A percentile compares a stretch with the other conserved stretches of the same genome.
phyloP scores from a whole-genome alignment of 345 rosid genomes.

The Eucalyptus cladocalyx region DNA sequence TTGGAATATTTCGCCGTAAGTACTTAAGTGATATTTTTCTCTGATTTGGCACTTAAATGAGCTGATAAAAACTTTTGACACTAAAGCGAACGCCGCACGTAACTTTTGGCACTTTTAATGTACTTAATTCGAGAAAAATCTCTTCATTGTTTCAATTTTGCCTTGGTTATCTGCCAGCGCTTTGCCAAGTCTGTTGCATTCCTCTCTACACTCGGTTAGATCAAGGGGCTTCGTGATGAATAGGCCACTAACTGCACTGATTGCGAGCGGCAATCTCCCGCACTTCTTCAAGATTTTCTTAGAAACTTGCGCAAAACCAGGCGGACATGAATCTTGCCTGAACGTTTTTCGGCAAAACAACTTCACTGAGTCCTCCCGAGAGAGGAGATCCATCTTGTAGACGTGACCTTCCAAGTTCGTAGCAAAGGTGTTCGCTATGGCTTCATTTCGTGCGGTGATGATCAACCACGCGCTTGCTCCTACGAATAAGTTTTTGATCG shows the following conservation, averaged over 20 bases:
- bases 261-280: neutral
- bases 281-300: slow-evolving; percentile 12
- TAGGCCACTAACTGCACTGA: slow-evolving; percentile 1
- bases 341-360: slow-evolving; percentile 21
- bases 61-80: slow-evolving; percentile 7
- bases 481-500: too few relatives aligned
- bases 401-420: slow-evolving; percentile 6
- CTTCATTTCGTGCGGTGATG: too few relatives aligned
- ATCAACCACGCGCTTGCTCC: too few relatives aligned
- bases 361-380: slow-evolving; percentile 1
- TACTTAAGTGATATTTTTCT: too few relatives aligned
- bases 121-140: neutral
- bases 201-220: slow-evolving; percentile 17
- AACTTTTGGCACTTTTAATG: too few relatives aligned
- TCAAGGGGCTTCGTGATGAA: slow-evolving; percentile 4
- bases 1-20: too few relatives aligned
- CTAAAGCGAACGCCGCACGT: too few relatives aligned
- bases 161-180: slow-evolving; percentile 6
- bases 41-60: neutral
- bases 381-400: slow-evolving; percentile 3
- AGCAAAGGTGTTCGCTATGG: neutral
- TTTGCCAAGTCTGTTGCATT: slow-evolving; percentile 8
- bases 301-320: slow-evolving; percentile 8
- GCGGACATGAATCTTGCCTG: slow-evolving; percentile 10
- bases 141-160: slow-evolving; percentile 4